Percentiles rank a stretch among this genome's conserved stretches.
Evolutionary conservation across 208 protist species (phyloP).

Genomic region (Naegleria fowleri): DNA sequence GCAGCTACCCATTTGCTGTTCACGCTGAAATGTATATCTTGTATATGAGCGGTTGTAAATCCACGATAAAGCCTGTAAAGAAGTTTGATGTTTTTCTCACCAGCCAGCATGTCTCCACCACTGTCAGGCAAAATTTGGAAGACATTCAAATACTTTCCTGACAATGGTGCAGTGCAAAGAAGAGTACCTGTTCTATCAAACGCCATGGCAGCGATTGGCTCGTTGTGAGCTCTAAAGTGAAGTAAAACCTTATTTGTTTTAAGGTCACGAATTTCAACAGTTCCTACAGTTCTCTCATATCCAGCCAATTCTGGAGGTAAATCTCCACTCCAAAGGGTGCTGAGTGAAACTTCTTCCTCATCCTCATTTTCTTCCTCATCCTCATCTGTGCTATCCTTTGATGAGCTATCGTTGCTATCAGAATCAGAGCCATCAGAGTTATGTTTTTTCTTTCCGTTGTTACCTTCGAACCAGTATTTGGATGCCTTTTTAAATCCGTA

Average conservation of each 20-base stretch:
- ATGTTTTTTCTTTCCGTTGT: slow-evolving; percentile 6
- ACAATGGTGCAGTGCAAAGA: slow-evolving; percentile 34
- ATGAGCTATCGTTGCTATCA: neutral
- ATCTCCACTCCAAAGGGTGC: neutral
- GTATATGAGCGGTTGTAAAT: slow-evolving; percentile 26
- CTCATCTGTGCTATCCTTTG: neutral
- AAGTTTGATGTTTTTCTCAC: slow-evolving; percentile 12
- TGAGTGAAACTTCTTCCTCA: slow-evolving; percentile 8
- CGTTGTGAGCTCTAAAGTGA: slow-evolving; percentile 37
- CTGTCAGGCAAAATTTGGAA: slow-evolving; percentile 34
- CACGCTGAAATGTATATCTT: slow-evolving; percentile 35
- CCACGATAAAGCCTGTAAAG: slow-evolving; percentile 36
- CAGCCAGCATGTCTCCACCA: neutral
- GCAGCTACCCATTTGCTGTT: slow-evolving; percentile 42
- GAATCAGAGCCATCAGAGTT: neutral
- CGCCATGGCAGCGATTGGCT: slow-evolving; percentile 36
- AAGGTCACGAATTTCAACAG: slow-evolving; percentile 38
- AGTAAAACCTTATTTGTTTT: slow-evolving; percentile 30
- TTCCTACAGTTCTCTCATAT: slow-evolving; percentile 23
- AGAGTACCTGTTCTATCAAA: slow-evolving; percentile 43
- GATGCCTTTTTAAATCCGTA: slow-evolving; percentile 19
- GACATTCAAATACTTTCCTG: slow-evolving; percentile 42
- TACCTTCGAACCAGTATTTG: neutral
- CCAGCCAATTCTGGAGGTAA: neutral
- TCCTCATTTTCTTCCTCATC: neutral